Conservation (phyloP, 73 alveolate genomes). For the Tetrahymena thermophila region DNA sequence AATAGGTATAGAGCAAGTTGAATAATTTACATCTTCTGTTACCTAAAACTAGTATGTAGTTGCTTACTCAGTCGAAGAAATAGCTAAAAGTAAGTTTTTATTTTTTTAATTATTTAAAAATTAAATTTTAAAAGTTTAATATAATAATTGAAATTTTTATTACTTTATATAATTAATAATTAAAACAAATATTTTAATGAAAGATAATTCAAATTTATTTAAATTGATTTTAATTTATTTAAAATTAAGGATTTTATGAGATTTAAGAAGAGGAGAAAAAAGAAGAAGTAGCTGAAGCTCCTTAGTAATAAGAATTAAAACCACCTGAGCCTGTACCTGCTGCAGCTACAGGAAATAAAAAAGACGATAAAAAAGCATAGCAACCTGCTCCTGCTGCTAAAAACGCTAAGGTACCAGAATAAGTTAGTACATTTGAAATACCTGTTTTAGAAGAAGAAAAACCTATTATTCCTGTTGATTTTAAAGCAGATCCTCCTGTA, state of each 20-base stretch:
- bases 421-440: slow-evolving; percentile 16
- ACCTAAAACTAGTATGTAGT: background rate
- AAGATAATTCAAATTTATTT: too few relatives aligned
- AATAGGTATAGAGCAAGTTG: background rate
- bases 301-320: slow-evolving; percentile 4
- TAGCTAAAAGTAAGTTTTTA: background rate
- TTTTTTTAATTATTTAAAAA: background rate
- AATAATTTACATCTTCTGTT: background rate
- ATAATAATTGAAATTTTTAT: too few relatives aligned
- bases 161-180: too few relatives aligned
- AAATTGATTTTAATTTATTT: too few relatives aligned
- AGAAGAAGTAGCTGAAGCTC: slow-evolving; percentile 5
- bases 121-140: too few relatives aligned
- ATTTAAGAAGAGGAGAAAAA: background rate
- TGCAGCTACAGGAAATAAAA: slow-evolving; percentile 5
- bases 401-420: slow-evolving; percentile 38
- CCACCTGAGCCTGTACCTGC: background rate
- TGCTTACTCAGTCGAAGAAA: background rate
- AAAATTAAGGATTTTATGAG: background rate
- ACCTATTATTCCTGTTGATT: slow-evolving; percentile 22
- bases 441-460: slow-evolving; percentile 35
- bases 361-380: background rate
- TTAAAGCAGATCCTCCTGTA: slow-evolving; percentile 24
- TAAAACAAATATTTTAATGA: too few relatives aligned
- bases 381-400: slow-evolving; percentile 31